Percentiles rank a stretch among this genome's conserved stretches.
Conservation (phyloP, 192 early-diverging fungal genomes). For the Gaertneriomyces sp. region DNA sequence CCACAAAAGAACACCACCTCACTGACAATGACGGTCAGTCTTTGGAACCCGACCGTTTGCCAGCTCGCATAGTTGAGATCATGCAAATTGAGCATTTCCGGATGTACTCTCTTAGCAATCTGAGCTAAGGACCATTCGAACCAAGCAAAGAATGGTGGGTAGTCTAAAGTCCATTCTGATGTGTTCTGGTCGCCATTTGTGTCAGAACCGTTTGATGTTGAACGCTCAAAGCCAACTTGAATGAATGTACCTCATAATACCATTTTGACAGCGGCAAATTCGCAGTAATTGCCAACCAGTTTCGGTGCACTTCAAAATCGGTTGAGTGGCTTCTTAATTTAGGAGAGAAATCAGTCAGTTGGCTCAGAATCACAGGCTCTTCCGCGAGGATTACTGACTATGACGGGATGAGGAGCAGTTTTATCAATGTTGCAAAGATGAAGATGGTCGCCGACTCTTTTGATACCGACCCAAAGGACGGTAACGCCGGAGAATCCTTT, state of each 20-base stretch:
- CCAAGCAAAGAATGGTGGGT: constrained; percentile 98
- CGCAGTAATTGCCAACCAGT: constrained; percentile 93
- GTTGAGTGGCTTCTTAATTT: constrained; percentile 61
- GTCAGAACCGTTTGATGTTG: background rate
- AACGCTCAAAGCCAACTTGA: background rate
- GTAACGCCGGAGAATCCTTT: too few relatives aligned
- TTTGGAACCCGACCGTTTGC: constrained; percentile 79
- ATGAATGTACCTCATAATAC: constrained; percentile 73
- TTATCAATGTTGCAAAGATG: constrained; percentile 35
- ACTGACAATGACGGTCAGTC: constrained; percentile 73
- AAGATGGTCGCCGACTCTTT: constrained; percentile 21
- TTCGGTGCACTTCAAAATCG: constrained; percentile 98
- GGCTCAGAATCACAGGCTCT: background rate
- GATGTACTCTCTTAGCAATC: constrained; percentile 59
- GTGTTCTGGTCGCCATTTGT: constrained; percentile 45
- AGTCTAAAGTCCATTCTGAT: constrained; percentile 93
- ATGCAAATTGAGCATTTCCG: constrained; percentile 71
- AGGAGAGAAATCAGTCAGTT: background rate
- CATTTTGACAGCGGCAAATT: constrained; percentile 74
- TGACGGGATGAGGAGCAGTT: constrained; percentile 68
- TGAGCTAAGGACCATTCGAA: constrained; percentile 79
- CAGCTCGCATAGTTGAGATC: constrained; percentile 62
- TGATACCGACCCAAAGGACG: too few relatives aligned
- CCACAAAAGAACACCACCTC: constrained; percentile 78
- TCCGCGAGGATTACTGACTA: constrained; percentile 51